Evolutionary conservation across 441 rosid genomes (phyloP).

Genomic region (Lepidium campestre): DNA sequence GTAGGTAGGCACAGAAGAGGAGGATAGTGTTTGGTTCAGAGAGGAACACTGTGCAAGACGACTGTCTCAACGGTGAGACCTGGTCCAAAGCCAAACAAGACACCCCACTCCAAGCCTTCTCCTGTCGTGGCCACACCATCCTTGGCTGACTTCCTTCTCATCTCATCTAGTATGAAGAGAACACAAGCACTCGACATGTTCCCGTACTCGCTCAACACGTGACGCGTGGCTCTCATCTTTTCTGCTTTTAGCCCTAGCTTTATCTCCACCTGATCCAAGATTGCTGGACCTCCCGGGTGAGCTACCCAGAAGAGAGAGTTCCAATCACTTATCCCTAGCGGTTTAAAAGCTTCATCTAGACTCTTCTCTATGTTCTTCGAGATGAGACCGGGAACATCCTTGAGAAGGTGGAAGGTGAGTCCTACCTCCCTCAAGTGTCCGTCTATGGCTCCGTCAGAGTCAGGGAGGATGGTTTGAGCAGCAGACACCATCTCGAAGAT

Average conservation of each 20-base stretch:
- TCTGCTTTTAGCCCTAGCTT: constrained; percentile 29
- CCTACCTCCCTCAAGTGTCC: constrained; percentile 41
- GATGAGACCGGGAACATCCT: constrained; percentile 33
- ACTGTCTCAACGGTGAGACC: constrained; percentile 40
- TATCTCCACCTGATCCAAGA: constrained; percentile 34
- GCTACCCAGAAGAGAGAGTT: constrained; percentile 41
- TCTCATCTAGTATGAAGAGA: constrained; percentile 35
- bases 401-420: constrained; percentile 32
- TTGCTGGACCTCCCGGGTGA: constrained; percentile 41
- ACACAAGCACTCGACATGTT: constrained; percentile 46
- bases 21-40: background rate
- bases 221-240: constrained; percentile 31
- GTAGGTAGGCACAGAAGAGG: background rate
- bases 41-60: constrained; percentile 34
- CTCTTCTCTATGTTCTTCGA: constrained; percentile 35
- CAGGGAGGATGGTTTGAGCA: constrained; percentile 35
- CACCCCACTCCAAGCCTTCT: constrained; percentile 48
- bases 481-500: constrained; percentile 37
- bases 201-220: constrained; percentile 37
- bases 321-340: constrained; percentile 36
- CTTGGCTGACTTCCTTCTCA: constrained; percentile 29
- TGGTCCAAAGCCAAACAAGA: constrained; percentile 44
- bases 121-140: constrained; percentile 35
- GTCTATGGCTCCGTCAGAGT: constrained; percentile 35
- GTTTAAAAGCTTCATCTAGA: constrained; percentile 31